These are phyloP conservation scores for Rhizophagus clarus DNA, from an alignment of 192 early-diverging fungal genomes.

Conservation along the genomic window DNA sequence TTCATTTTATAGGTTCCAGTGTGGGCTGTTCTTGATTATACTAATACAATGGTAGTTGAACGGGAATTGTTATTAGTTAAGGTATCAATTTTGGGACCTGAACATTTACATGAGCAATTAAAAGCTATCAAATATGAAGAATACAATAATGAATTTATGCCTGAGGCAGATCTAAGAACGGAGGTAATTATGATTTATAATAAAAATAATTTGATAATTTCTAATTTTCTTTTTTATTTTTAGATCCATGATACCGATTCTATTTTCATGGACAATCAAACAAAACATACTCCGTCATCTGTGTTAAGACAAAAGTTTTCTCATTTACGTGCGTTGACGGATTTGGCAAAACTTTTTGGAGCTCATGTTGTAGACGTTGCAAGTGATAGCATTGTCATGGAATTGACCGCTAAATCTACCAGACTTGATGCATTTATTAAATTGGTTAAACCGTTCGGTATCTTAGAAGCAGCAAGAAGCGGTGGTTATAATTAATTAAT, in stretches of 20 bases:
- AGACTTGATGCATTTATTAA: constrained; percentile 92
- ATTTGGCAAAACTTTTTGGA: constrained; percentile 83
- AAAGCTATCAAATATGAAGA: constrained; percentile 39
- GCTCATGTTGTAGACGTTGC: constrained; percentile 89
- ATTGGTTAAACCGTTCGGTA: constrained; percentile 91
- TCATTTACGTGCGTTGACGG: constrained; percentile 78
- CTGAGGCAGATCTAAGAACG: constrained; percentile 16
- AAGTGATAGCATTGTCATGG: constrained; percentile 80
- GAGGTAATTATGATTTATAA: neutral
- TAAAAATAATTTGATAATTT: neutral
- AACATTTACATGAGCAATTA: constrained; percentile 61
- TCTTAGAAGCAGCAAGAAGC: constrained; percentile 90
- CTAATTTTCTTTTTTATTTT: neutral
- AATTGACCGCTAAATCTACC: constrained; percentile 85
- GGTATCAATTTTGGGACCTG: constrained; percentile 78
- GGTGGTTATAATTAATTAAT: constrained; percentile 48
- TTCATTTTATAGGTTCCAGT: constrained; percentile 68
- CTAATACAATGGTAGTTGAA: constrained; percentile 83
- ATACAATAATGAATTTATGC: constrained; percentile 42
- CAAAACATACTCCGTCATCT: constrained; percentile 45
- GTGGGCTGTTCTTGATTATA: constrained; percentile 98
- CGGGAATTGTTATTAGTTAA: constrained; percentile 94
- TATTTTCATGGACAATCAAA: constrained; percentile 25
- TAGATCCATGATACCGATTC: constrained; percentile 20
- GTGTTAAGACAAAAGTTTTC: constrained; percentile 54